phyloP scores from a whole-genome alignment of 2,329 filamentous ascomycete species.

The Fusarium sp. region DNA sequence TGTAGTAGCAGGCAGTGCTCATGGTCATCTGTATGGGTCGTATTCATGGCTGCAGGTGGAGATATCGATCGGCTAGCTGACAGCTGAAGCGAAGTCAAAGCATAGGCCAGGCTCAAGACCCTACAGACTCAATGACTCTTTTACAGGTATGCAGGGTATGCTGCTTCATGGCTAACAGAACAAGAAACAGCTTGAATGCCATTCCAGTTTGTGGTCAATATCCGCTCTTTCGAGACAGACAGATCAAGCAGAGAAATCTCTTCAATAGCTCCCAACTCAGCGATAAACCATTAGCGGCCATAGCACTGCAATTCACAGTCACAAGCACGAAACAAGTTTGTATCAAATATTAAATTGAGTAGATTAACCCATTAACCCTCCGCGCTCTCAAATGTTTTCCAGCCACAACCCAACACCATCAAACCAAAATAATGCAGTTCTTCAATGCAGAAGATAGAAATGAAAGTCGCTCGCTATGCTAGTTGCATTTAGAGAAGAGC shows the following conservation, averaged over 20 bases:
- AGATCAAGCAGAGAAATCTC: too few species aligned
- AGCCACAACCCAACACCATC: not conserved
- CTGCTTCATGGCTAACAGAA: too few species aligned
- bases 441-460: not conserved
- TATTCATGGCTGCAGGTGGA: not conserved
- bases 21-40: not conserved
- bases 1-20: not conserved
- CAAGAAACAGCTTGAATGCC: too few species aligned
- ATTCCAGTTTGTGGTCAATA: not conserved
- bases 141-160: not conserved
- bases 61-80: not conserved
- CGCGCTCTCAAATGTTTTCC: not conserved
- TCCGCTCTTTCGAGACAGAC: too few species aligned
- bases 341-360: not conserved
- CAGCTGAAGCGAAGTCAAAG: not conserved
- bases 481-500: slow-evolving; percentile 31
- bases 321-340: not conserved
- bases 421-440: not conserved
- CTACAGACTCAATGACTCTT: too few species aligned
- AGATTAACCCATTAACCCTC: not conserved
- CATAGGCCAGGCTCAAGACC: not conserved
- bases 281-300: too few species aligned
- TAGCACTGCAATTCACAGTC: not conserved
- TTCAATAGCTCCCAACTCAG: not conserved
- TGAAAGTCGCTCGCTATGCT: not conserved